Conservation (phyloP, 2,329 filamentous ascomycete genomes). For the Fusarium cicatricum region DNA sequence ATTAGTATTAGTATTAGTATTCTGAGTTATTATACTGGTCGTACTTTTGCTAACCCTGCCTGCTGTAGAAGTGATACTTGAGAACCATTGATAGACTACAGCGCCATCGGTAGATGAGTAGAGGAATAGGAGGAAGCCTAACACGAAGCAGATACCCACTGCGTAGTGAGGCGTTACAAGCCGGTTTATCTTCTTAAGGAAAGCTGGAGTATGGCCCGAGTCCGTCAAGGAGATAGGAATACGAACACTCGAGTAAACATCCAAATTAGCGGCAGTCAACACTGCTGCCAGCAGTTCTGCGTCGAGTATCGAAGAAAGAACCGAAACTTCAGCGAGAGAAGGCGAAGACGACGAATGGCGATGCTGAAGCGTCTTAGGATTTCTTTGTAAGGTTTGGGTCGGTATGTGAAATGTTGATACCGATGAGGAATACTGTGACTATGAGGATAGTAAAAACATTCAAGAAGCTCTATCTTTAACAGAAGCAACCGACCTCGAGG, state of each 20-base stretch:
- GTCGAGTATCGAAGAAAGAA: conserved; percentile 73
- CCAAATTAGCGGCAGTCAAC: conserved; percentile 64
- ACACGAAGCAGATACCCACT: conserved; percentile 45
- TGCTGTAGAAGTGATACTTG: conserved; percentile 38
- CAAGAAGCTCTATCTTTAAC: conserved; percentile 80
- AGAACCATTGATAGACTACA: conserved; percentile 51
- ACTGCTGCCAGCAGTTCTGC: conserved; percentile 77
- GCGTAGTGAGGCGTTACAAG: conserved; percentile 51
- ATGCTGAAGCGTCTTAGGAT: conserved; percentile 52
- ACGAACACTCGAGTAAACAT: conserved; percentile 50
- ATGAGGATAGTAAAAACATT: conserved; percentile 82
- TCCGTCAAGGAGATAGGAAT: conserved; percentile 46
- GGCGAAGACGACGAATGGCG: conserved; percentile 79
- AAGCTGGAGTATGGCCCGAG: conserved; percentile 47
- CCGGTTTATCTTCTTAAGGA: conserved; percentile 43
- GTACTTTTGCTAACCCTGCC: no score
- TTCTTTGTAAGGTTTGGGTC: conserved; percentile 58
- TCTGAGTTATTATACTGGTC: no score
- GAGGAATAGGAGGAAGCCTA: conserved; percentile 52
- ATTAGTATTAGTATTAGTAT: no score
- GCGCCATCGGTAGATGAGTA: conserved; percentile 47
- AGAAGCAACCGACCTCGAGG: conserved; percentile 74
- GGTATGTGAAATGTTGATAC: conserved; percentile 78
- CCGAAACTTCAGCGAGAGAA: conserved; percentile 65
- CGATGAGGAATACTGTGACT: conserved; percentile 74